Evolutionary conservation across 306 rosid species (phyloP), one percentile per base, ranked within the genome.

Genomic region (Malus fusca): DNA sequence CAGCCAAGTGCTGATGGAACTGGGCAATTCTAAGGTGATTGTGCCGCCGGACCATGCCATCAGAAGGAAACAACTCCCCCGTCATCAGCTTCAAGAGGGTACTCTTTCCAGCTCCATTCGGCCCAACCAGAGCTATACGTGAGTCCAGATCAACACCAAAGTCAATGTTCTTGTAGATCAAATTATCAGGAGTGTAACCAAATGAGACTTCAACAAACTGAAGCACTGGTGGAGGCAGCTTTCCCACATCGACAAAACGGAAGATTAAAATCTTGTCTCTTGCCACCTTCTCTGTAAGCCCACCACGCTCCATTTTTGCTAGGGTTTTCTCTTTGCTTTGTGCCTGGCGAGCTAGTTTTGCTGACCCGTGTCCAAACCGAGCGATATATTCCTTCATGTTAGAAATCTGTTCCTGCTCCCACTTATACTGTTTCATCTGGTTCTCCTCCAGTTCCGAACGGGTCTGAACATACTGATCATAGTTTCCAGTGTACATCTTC

Each of bases 51-150:
- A 92, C 98, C 99, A 96, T 96, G 87, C 99, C 99, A 79, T 96
- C 99, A 40, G 12, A 28, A 77, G 99, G 97, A 81, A 37, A 59
- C 81, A 96, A 73, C 0, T 96, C 99, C 79, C 99, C 98, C 0
- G 99, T 96, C 97, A 96, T 96, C 73, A 96, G 92, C 91, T 96
- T 96, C 84, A 96, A 87, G 42, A 96, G 84, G 0, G 99, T 96
- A 85, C 98, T 96, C 91, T 96, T 96, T 69, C 99, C 99, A 55
- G 99, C 99, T 75, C 99, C 99, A 82, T 96, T 96, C 15, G 99
- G 99, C 75, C 99, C 99, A 77, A 96, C 99, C 75, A 96, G 82
- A 56, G 99, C 99, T 77, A 96, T 56, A 77, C 99, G 88, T 0
- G 99, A 96, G 82, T 96, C 99, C 68, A 96, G 79, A 72, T 96